These are phyloP conservation scores for Fusarium keratoplasticum DNA, from an alignment of 2,329 filamentous ascomycete species.

Conservation along the genomic window DNA sequence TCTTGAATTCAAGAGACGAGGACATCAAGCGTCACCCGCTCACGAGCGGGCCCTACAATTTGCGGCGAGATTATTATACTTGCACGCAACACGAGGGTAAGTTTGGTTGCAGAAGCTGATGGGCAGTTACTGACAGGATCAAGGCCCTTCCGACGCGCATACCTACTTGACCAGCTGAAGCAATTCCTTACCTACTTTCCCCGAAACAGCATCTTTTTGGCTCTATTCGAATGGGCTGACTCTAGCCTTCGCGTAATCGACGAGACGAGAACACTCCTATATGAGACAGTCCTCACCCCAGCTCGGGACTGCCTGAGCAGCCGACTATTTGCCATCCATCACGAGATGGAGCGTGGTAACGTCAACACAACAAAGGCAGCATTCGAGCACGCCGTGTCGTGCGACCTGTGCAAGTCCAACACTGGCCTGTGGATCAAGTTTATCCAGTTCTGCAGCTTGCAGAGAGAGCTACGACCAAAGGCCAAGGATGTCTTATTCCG, in stretches of 20 bases:
- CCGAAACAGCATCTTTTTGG: conserved; percentile 79
- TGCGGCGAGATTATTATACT: conserved; percentile 72
- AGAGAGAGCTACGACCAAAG: conserved; percentile 53
- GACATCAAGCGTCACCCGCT: conserved; percentile 46
- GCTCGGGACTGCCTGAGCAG: conserved; percentile 56
- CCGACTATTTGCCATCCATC: conserved; percentile 63
- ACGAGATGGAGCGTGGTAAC: conserved; percentile 62
- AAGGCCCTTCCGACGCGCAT: conserved; percentile 74
- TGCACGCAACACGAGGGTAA: conserved; percentile 71
- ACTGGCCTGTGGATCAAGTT: conserved; percentile 63
- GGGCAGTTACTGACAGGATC: conserved; percentile 28
- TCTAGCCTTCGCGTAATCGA: conserved; percentile 79
- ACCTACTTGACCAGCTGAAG: conserved; percentile 71
- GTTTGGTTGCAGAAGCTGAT: conserved; percentile 25
- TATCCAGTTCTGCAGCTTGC: conserved; percentile 58
- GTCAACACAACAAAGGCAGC: conserved; percentile 61
- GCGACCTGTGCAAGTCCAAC: conserved; percentile 54
- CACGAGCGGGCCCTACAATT: conserved; percentile 78
- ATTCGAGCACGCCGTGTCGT: conserved; percentile 63
- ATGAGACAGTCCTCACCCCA: conserved; percentile 60
- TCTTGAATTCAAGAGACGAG: conserved; percentile 54
- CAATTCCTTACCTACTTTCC: conserved; percentile 75
- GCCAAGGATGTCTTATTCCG: conserved; percentile 62
- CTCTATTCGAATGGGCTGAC: conserved; percentile 80
- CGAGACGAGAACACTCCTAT: conserved; percentile 76